Conservation (phyloP, 805 yeast genomes). For the Candida peoriensis region DNA sequence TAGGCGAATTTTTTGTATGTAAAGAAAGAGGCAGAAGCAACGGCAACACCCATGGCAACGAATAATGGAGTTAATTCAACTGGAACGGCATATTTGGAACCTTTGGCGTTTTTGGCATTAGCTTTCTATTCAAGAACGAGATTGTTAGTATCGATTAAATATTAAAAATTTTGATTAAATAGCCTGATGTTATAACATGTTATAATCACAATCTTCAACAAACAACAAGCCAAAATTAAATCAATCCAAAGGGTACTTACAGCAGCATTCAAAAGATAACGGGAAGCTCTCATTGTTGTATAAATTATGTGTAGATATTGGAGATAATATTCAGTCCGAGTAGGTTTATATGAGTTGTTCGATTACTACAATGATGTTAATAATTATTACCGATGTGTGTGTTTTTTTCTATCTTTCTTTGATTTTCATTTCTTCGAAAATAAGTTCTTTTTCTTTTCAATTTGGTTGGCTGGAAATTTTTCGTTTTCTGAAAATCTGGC, state of each 20-base stretch:
- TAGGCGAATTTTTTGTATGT: conserved; percentile 44
- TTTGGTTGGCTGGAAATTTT: conserved; percentile 15
- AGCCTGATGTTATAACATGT: no score
- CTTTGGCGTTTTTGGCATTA: no score
- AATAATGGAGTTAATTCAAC: conserved; percentile 56
- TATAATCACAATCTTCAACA: no score
- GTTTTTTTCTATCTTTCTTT: conserved; percentile 1
- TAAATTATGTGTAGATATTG: background rate
- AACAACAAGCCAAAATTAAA: no score
- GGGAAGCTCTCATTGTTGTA: conserved; percentile 45
- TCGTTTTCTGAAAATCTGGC: no score
- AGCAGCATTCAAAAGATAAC: conserved; percentile 40
- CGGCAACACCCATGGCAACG: conserved; percentile 51
- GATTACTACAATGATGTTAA: no score
- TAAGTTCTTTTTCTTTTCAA: conserved; percentile 1
- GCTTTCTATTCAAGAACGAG: no score
- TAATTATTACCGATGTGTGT: background rate
- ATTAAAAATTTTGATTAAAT: background rate
- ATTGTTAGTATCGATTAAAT: conserved; percentile 13
- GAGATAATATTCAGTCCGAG: background rate
- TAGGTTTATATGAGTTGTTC: no score
- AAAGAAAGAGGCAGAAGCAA: conserved; percentile 45
- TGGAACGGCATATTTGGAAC: conserved; percentile 37
- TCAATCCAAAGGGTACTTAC: no score
- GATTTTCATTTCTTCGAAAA: conserved; percentile 1